Conservation (phyloP, 2,329 filamentous ascomycete genomes). For the Pestalotiopsis sp. region DNA sequence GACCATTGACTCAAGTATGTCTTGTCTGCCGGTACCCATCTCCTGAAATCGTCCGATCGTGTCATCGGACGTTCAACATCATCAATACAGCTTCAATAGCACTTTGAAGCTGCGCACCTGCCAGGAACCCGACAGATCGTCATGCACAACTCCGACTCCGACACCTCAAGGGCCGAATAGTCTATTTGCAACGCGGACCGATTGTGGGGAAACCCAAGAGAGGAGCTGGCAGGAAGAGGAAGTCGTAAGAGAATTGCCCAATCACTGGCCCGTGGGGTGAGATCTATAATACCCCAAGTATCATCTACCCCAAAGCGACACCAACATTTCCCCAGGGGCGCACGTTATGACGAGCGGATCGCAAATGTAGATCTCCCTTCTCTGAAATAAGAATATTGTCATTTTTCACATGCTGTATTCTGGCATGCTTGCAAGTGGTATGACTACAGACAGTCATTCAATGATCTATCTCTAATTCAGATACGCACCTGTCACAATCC, state of each 20-base stretch:
- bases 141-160: conserved; percentile 5
- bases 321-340: neutral
- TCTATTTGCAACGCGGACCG: conserved; percentile 1
- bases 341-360: neutral
- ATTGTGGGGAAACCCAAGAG: neutral
- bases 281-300: neutral
- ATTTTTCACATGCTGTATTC: neutral
- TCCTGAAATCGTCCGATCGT: neutral
- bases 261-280: neutral
- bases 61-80: neutral
- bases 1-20: neutral
- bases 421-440: neutral
- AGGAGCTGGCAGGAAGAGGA: neutral
- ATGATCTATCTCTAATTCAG: neutral
- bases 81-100: neutral
- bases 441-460: neutral
- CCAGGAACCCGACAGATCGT: conserved; percentile 5
- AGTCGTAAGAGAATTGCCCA: neutral
- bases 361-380: no score
- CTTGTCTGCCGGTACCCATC: neutral
- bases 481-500: no score
- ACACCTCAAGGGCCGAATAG: neutral
- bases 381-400: neutral
- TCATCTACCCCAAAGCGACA: neutral
- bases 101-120: neutral